A percentile compares a stretch with the other conserved stretches of the same genome.
Evolutionary conservation across 306 rosid genomes (phyloP).

Genomic region (Cyclanthera cordifolia): DNA sequence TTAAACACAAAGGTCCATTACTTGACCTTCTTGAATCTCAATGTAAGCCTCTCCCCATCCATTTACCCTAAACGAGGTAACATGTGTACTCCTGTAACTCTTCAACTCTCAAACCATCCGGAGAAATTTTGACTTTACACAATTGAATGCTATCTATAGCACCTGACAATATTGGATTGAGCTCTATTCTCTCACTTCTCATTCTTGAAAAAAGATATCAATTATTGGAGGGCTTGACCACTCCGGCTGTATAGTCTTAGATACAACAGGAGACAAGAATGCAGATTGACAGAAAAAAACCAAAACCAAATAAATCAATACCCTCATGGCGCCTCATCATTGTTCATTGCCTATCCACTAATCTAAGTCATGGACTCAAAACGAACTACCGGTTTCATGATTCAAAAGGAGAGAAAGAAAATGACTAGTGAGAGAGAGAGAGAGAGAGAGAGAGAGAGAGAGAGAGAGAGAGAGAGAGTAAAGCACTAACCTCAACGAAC

Average conservation of each 20-base stretch:
- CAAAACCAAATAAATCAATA: background rate
- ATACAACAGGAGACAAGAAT: background rate
- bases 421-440: background rate
- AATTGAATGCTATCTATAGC: background rate
- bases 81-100: background rate
- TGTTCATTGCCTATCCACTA: background rate
- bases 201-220: background rate
- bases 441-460: background rate
- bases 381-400: too few species aligned
- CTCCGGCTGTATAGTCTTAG: background rate
- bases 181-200: too few species aligned
- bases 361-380: background rate
- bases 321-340: background rate
- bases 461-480: background rate
- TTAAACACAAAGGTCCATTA: too few species aligned
- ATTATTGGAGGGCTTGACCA: background rate
- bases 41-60: too few species aligned
- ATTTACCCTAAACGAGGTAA: background rate
- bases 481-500: constrained; percentile 57
- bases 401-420: too few species aligned
- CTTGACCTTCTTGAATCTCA: too few species aligned
- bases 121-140: background rate
- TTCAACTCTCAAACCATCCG: too few species aligned
- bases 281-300: background rate
- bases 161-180: background rate